phyloP scores from a whole-genome alignment of 768 basidiomycete species.

The Vararia minispora region DNA sequence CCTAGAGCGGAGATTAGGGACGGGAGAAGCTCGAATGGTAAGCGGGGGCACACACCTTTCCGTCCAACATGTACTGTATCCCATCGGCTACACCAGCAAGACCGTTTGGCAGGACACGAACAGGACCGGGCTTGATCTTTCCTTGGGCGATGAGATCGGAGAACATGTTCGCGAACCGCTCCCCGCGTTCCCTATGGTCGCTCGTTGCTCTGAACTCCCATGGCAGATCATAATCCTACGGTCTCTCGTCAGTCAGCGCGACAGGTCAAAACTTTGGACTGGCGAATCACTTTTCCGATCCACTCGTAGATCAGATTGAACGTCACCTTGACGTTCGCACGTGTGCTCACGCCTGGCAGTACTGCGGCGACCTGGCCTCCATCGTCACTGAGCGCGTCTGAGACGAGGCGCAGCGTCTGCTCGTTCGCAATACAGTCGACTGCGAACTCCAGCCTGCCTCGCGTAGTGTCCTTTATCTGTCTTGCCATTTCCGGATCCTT shows the following conservation, averaged over 20 bases:
- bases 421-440: constrained; percentile 1
- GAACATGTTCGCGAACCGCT: not conserved
- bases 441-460: not conserved
- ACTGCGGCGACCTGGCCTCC: constrained; percentile 1
- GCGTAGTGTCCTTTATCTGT: constrained; percentile 6
- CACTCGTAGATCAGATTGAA: not conserved
- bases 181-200: constrained; percentile 1
- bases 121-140: constrained; percentile 7
- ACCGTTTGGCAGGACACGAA: constrained; percentile 5
- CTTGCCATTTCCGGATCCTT: constrained; percentile 8
- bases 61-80: constrained; percentile 12
- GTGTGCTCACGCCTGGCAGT: not conserved
- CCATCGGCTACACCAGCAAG: constrained; percentile 8
- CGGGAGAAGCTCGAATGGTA: too few relatives aligned
- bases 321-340: not conserved
- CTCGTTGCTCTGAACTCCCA: constrained; percentile 1
- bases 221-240: constrained; percentile 4
- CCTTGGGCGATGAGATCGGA: constrained; percentile 3
- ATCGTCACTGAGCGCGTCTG: not conserved
- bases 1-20: not conserved
- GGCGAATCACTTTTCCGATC: constrained; percentile 4
- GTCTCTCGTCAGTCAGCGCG: not conserved
- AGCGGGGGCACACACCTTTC: constrained; percentile 10
- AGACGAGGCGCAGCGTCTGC: not conserved
- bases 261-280: not conserved